Evolutionary conservation across 495 filamentous ascomycete genomes (phyloP), one percentile per base, ranked within the genome.

Genomic region (Tuber umbilicatum): DNA sequence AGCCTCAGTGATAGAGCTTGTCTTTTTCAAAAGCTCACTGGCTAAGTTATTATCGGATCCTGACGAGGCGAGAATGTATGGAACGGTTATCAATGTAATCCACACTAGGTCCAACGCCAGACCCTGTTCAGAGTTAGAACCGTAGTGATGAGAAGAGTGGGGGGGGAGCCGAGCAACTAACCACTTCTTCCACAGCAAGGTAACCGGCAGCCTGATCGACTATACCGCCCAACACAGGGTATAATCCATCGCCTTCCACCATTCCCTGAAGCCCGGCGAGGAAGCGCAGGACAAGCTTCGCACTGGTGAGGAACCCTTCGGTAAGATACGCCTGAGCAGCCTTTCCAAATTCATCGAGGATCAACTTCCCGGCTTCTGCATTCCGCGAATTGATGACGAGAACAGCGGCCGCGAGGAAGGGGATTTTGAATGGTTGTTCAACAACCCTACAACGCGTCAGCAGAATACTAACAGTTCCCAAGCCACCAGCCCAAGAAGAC

Each of bases 371-470:
- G 31, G 74, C 78, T 60, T 80, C 81, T 17, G 73, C 67, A 73
- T 92, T 92, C 74, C 90, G 84, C 45, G 87, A 86, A 84, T 97
- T 95, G 74, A 89, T 86, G 68, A 92, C 87, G 70, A 97, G 86
- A 40, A 94, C 86, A 5, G 94, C 89, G 38, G 91, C 91, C 40
- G 93, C 94, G 71, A 95, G 86, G 82, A 97, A 97, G 2, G 95
- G 96, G 71, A 93, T 94, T 85, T 97, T 97, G 84, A 99, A 90
- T 0, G 96, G 94, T 84, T 99, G 95, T 84, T 99, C 95, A 35
- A 94, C 80, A 64, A 90, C 86, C 21, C 81, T 82, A 50, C 47
- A 72, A 81, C 80, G 79, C 70, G 77, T 82, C 69, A 79, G 75
- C 27, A 35, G 27, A 70, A 64, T 31, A 47, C 86, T 89, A 71